These are phyloP conservation scores for Colletotrichum liriopes DNA, from an alignment of 2,329 filamentous ascomycete species.

Conservation along the genomic window DNA sequence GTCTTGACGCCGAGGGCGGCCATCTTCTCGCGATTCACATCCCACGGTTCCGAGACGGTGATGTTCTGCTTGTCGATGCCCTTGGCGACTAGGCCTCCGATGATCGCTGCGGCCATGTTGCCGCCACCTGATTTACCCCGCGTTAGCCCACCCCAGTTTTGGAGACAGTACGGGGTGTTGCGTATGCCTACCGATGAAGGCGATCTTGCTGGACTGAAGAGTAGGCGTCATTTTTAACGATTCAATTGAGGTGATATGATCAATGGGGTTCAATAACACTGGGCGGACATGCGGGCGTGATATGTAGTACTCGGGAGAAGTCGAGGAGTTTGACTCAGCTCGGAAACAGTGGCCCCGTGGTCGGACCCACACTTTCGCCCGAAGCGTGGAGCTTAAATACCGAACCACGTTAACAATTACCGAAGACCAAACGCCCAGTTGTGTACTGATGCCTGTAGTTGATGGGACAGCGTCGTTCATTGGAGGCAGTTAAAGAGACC, in stretches of 20 bases:
- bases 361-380: slow-evolving; percentile 8
- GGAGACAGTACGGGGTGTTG: background rate
- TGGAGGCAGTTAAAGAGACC: no score
- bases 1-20: slow-evolving; percentile 61
- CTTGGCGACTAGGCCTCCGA: slow-evolving; percentile 63
- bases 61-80: slow-evolving; percentile 61
- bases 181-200: slow-evolving; percentile 12
- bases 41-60: slow-evolving; percentile 66
- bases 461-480: no score
- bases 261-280: background rate
- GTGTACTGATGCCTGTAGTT: no score
- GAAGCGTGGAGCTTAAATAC: slow-evolving; percentile 15
- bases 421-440: background rate
- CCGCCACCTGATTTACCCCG: slow-evolving; percentile 57
- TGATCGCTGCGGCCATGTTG: slow-evolving; percentile 69
- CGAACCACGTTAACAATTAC: background rate
- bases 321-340: slow-evolving; percentile 18
- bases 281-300: background rate
- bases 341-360: slow-evolving; percentile 2
- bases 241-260: background rate
- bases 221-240: slow-evolving; percentile 1
- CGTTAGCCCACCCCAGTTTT: slow-evolving; percentile 5
- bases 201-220: slow-evolving; percentile 22
- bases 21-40: slow-evolving; percentile 67
- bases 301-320: background rate